Evolutionary conservation across 179 eudicot genomes (phyloP), one percentile per base, ranked within the genome.

Genomic region (Pouteria campechiana): DNA sequence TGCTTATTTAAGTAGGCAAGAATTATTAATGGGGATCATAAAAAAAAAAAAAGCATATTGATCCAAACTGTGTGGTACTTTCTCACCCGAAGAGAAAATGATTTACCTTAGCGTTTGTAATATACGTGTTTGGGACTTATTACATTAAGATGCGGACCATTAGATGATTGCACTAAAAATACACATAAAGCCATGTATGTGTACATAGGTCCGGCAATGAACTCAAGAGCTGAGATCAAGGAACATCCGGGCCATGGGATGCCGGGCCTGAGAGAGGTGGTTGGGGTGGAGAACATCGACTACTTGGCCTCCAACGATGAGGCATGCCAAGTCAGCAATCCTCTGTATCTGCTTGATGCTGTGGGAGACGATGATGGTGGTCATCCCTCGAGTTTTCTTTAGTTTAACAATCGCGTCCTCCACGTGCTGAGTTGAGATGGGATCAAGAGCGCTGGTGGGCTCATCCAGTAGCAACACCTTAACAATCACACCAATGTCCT

Each of bases 371-470:
- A 85, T 76, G 2, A 79, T 48, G 17, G 72, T 72, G 0, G 96
- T 86, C 79, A 86, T 69, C 21, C 76, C 86, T 23, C 48, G 61
- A 0, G 29, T 66, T 3, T 50, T 76, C 73, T 83, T 83, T 35
- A 83, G 58, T 59, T 72, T 80, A 50, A 74, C 44, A 4, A 83
- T 50, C 3, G 64, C 83, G 11, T 76, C 86, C 48, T 83, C 94
- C 27, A 83, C 74, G 65, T 83, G 76, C 33, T 83, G 94, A 2
- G 89, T 86, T 17, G 96, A 86, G 41, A 83, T 82, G 3, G 93
- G 97, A 43, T 85, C 97, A 54, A 89, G 40, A 1, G 95, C 95
- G 39, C 97, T 85, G 25, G 97, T 89, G 5, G 97, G 97, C 69
- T 89, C 97, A 37, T 89, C 97, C 46, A 89, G 54, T 25, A 89